These are phyloP conservation scores for Scheffersomyces stipitis DNA, from an alignment of 805 yeast genomes.

Conservation along the genomic window DNA sequence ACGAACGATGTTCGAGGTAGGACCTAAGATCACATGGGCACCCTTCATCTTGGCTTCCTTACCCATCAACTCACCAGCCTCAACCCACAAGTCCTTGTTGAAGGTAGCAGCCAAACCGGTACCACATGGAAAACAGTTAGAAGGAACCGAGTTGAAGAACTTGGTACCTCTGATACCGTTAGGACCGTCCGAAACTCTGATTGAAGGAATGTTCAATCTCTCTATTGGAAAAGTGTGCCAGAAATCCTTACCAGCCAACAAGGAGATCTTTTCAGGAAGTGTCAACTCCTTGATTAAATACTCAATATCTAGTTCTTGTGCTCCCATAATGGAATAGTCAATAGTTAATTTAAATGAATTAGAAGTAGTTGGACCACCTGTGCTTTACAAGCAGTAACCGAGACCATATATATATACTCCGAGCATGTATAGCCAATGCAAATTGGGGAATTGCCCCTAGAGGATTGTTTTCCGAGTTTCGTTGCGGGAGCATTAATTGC, in stretches of 20 bases:
- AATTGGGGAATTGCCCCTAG: no score
- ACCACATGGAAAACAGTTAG: constrained; percentile 36
- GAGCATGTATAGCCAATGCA: no score
- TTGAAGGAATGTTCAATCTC: constrained; percentile 42
- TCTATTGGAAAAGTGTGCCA: constrained; percentile 50
- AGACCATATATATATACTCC: no score
- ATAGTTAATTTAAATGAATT: no score
- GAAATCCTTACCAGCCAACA: constrained; percentile 46
- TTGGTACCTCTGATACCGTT: constrained; percentile 34
- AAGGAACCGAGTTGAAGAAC: constrained; percentile 25
- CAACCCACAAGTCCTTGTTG: constrained; percentile 22
- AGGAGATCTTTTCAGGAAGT: constrained; percentile 25
- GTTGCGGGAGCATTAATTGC: no score
- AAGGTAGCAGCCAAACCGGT: constrained; percentile 34
- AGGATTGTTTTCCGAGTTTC: no score
- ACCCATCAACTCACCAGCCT: constrained; percentile 32
- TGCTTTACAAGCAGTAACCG: no score
- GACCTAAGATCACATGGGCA: constrained; percentile 31
- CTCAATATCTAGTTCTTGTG: no score
- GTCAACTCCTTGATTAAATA: no score
- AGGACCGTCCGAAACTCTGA: constrained; percentile 42
- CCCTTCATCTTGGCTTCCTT: constrained; percentile 31
- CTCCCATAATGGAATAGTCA: no score
- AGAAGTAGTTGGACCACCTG: no score
- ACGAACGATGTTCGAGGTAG: constrained; percentile 33